Percentiles rank a stretch among this genome's conserved stretches.
Conservation (phyloP, 1,284 basidiomycete species). For the Pisolithus thermaeus region DNA sequence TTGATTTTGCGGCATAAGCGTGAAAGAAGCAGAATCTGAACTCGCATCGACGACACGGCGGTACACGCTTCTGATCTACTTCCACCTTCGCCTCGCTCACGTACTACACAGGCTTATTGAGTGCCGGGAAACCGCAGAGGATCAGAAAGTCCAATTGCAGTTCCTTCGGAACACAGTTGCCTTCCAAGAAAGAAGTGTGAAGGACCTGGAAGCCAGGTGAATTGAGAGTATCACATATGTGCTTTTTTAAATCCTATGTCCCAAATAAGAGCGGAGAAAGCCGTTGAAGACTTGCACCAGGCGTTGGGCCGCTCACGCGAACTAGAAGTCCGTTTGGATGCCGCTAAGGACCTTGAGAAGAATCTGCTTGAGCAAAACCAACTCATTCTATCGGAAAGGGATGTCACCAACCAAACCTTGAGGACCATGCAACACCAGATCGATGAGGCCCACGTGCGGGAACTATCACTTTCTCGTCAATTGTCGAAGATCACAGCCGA, state of each 20-base stretch:
- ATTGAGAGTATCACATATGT: neutral
- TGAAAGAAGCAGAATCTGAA: conserved; percentile 24
- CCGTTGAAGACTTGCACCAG: conserved; percentile 16
- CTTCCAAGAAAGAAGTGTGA: conserved; percentile 25
- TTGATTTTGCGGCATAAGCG: conserved; percentile 10
- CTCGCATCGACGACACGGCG: conserved; percentile 28
- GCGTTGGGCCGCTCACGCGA: conserved; percentile 16
- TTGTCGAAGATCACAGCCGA: conserved; percentile 16
- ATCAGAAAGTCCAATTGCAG: conserved; percentile 21
- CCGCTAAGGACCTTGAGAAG: conserved; percentile 21
- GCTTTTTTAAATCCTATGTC: conserved; percentile 9
- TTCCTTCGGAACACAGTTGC: conserved; percentile 26
- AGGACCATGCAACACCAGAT: conserved; percentile 12
- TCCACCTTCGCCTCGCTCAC: conserved; percentile 3
- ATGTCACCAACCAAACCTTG: conserved; percentile 14
- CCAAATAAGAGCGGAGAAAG: conserved; percentile 16
- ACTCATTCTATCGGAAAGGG: conserved; percentile 23
- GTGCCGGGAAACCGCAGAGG: conserved; percentile 19
- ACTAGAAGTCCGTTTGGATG: conserved; percentile 27
- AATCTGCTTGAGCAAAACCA: conserved; percentile 25
- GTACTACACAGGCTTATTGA: conserved; percentile 17
- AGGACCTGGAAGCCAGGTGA: conserved; percentile 24
- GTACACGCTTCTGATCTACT: conserved; percentile 20
- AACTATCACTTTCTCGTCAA: conserved; percentile 15
- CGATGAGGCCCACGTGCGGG: conserved; percentile 13